Conservation (phyloP, 352 stramenopile genomes). For the Globisporangium nunn region DNA sequence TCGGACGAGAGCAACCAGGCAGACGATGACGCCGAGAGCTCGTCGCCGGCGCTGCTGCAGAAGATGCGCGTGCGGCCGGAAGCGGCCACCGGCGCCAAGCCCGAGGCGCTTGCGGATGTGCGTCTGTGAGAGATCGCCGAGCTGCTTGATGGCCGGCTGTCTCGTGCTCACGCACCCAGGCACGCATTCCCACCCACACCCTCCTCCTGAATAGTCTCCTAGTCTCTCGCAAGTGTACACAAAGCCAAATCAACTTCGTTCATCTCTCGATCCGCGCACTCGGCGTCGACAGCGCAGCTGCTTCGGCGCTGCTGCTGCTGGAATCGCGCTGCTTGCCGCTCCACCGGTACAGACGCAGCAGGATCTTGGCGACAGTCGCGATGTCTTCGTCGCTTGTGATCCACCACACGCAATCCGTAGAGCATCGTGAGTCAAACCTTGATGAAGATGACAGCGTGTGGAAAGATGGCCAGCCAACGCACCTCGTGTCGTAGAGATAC, state of each 20-base stretch:
- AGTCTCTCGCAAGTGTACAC: not conserved
- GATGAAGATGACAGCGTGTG: not conserved
- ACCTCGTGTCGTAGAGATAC: slow-evolving; percentile 46
- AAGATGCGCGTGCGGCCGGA: slow-evolving; percentile 18
- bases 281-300: not conserved
- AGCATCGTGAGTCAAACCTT: not conserved
- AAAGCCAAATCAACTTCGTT: not conserved
- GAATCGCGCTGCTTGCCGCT: not conserved
- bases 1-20: slow-evolving; percentile 27
- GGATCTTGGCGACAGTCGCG: slow-evolving; percentile 15
- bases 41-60: slow-evolving; percentile 8
- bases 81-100: slow-evolving; percentile 11
- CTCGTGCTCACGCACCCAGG: too few species aligned
- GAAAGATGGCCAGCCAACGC: not conserved
- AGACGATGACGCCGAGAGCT: slow-evolving; percentile 14
- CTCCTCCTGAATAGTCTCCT: not conserved
- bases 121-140: slow-evolving; percentile 29
- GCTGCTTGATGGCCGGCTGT: too few species aligned
- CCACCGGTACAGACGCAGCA: slow-evolving; percentile 16
- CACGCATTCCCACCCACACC: not conserved
- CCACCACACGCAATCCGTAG: too few species aligned
- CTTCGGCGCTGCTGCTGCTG: too few species aligned
- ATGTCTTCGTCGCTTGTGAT: slow-evolving; percentile 39
- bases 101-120: slow-evolving; percentile 44
- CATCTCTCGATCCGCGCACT: not conserved